Evolutionary conservation across 2,329 filamentous ascomycete genomes (phyloP).

Genomic region (Clonostachys chloroleuca): DNA sequence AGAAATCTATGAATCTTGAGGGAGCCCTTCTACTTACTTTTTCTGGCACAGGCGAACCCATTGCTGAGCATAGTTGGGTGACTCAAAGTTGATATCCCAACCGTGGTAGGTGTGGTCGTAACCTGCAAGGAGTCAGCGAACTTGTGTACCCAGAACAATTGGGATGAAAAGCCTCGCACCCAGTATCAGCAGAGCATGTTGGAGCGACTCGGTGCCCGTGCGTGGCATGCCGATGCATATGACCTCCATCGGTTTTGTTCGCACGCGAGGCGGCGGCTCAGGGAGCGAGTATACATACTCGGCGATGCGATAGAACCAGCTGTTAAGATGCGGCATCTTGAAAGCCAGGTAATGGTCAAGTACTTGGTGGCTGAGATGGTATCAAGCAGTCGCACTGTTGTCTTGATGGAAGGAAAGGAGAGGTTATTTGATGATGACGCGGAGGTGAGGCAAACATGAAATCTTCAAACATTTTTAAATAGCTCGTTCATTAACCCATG

Average conservation of each 20-base stretch:
- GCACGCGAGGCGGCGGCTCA: slow-evolving; percentile 8
- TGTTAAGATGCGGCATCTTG: not conserved
- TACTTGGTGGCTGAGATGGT: too few relatives aligned
- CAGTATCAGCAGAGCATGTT: slow-evolving; percentile 19
- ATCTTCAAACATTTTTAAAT: too few relatives aligned
- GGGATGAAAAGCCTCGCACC: not conserved
- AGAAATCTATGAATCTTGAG: not conserved
- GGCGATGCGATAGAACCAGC: not conserved
- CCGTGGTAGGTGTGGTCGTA: slow-evolving; percentile 26
- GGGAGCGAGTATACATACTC: slow-evolving; percentile 7
- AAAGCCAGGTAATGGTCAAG: not conserved
- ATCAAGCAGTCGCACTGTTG: too few relatives aligned
- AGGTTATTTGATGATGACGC: too few relatives aligned
- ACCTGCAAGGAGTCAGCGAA: not conserved
- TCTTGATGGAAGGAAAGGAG: too few relatives aligned
- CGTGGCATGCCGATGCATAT: slow-evolving; percentile 24
- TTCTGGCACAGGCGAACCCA: slow-evolving; percentile 14
- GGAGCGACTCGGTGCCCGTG: slow-evolving; percentile 25
- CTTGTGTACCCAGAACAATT: too few relatives aligned
- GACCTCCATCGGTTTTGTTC: slow-evolving; percentile 25
- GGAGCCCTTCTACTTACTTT: not conserved
- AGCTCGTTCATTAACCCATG: too few relatives aligned
- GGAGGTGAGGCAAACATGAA: too few relatives aligned
- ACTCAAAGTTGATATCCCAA: slow-evolving; percentile 24
- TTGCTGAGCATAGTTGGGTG: slow-evolving; percentile 4